Conservation (phyloP, 2,329 filamentous ascomycete genomes). For the Curvularia verruculosa region DNA sequence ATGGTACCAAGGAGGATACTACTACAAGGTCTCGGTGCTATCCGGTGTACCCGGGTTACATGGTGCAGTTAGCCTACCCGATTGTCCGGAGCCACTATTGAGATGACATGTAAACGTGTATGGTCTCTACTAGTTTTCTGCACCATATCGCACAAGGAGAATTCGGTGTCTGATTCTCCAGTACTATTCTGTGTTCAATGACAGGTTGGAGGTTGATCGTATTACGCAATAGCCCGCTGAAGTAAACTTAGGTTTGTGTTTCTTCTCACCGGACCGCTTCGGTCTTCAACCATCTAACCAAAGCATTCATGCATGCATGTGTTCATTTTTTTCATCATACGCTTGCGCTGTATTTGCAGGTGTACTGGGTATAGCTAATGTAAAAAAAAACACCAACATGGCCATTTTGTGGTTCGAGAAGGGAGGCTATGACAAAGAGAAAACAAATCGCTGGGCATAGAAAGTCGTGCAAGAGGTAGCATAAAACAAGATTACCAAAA, state of each 20-base stretch:
- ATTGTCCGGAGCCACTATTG: not conserved
- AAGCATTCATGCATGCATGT: not conserved
- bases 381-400: not conserved
- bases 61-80: not conserved
- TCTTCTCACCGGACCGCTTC: not conserved
- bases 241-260: not conserved
- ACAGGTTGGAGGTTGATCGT: not conserved
- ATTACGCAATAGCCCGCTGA: not conserved
- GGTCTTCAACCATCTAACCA: not conserved
- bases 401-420: not conserved
- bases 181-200: not conserved
- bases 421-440: not conserved
- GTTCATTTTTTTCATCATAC: not conserved
- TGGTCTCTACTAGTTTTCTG: not conserved
- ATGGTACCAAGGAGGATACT: not conserved
- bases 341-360: not conserved
- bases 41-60: not conserved
- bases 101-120: not conserved
- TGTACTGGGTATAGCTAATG: constrained; percentile 4
- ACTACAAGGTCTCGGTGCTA: not conserved
- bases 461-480: too few relatives aligned
- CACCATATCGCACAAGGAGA: not conserved
- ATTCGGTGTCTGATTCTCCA: not conserved
- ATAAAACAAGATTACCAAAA: not conserved
- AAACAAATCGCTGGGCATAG: not conserved